Percentiles rank a stretch among this genome's conserved stretches.
Conservation (phyloP, 2,329 filamentous ascomycete genomes). For the Eurotiales sp. region DNA sequence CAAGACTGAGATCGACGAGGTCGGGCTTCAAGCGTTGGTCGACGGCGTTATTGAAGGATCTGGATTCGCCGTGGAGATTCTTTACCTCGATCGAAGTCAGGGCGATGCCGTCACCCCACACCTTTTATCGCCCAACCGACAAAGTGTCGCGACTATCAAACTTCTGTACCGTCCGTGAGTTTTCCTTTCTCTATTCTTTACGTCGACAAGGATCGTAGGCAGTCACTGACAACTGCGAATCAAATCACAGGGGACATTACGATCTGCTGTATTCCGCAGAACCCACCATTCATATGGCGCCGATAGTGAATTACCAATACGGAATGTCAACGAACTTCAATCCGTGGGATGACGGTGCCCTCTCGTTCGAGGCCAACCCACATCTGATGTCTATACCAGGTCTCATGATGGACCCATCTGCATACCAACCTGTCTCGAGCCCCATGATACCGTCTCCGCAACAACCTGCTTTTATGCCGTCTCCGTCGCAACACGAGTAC, state of each 20-base stretch:
- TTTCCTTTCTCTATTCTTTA: neutral
- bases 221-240: too few relatives aligned
- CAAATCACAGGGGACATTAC: slow-evolving; percentile 68
- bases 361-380: slow-evolving; percentile 39
- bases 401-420: slow-evolving; percentile 34
- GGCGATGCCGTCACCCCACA: slow-evolving; percentile 66
- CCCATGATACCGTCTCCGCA: slow-evolving; percentile 30
- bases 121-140: slow-evolving; percentile 31
- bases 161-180: slow-evolving; percentile 65
- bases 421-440: slow-evolving; percentile 26
- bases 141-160: slow-evolving; percentile 60
- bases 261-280: slow-evolving; percentile 80
- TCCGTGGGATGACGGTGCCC: slow-evolving; percentile 34
- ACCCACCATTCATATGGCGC: slow-evolving; percentile 33
- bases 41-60: slow-evolving; percentile 76
- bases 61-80: slow-evolving; percentile 76
- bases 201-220: too few relatives aligned
- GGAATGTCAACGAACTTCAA: slow-evolving; percentile 36
- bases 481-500: slow-evolving; percentile 32
- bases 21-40: slow-evolving; percentile 74
- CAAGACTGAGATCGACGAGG: slow-evolving; percentile 81
- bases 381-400: slow-evolving; percentile 39
- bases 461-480: slow-evolving; percentile 21
- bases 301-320: slow-evolving; percentile 40
- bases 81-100: slow-evolving; percentile 83